Base-by-base conservation (phyloP, 192 early-diverging fungal species). In the Spizellomyces sp. region DNA sequence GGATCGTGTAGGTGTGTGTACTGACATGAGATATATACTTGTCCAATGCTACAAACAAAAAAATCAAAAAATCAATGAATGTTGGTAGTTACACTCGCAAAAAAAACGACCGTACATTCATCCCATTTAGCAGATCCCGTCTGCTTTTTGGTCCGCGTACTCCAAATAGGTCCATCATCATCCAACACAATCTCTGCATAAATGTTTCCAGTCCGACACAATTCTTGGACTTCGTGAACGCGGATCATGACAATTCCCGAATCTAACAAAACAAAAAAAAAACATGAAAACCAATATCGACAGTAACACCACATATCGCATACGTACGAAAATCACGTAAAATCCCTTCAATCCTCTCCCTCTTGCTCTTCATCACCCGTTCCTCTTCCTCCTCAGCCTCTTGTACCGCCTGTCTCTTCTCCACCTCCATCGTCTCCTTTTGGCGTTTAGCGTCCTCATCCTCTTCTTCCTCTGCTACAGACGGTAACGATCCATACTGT, bases 181-280 rank as follows among this genome's bases (percentile, higher is more conserved):
- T 87, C 84, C 15, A 88, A 17, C 9, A 83, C 58, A 45, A 88
- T 68, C 48, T 86, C 83, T 7, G 70, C 79, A 19, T 79, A 82
- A 0, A 56, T 74, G 17, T 75, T 75, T 62, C 47, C 47, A 48
- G 58, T 57, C 47, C 55, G 6, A 48, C 36, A 10, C 66, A 80
- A 60, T 19, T 64, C 70, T 46, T 80, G 65, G 15, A 64, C 79
- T 43, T 78, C 73, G 64, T 84, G 81, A 17, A 90, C 54, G 15
- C 72, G 79, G 36, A 89, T 65, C 9, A 76, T 48, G 19, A 90
- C 55, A 17, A 90, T 82, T 50, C 89, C 89, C 27, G 87, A 80
- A 60, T 79, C 68, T 61, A 14, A 0, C 17, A 15, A 41, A 14
- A 61, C 14, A 14, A 42, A 19, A 61, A 41, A 22, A 36, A 42